A percentile compares a stretch with the other conserved stretches of the same genome.
These are phyloP conservation scores for Beverwykella pulmonaria DNA, from an alignment of 495 filamentous ascomycete species.

Conservation along the genomic window DNA sequence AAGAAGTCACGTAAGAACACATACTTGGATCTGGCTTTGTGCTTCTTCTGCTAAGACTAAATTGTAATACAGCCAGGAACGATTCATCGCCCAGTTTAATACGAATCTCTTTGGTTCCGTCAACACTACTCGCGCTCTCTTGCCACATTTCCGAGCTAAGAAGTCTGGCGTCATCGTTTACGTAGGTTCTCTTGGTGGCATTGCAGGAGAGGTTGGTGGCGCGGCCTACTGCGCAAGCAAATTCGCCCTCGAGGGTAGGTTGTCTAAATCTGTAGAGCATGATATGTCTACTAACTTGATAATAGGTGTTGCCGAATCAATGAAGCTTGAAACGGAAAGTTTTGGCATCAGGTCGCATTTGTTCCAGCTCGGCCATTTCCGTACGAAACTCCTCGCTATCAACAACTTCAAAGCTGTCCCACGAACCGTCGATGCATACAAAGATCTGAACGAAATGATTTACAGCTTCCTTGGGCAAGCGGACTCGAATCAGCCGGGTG, in stretches of 20 bases:
- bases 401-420: slow-evolving; percentile 15
- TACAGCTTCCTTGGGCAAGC: not conserved
- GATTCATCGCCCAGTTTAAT: slow-evolving; percentile 35
- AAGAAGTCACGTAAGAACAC: slow-evolving; percentile 33
- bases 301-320: slow-evolving; percentile 10
- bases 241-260: slow-evolving; percentile 41
- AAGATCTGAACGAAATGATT: not conserved
- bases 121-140: slow-evolving; percentile 32
- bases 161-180: slow-evolving; percentile 36
- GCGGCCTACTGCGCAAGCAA: slow-evolving; percentile 38
- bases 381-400: slow-evolving; percentile 26
- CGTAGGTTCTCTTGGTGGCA: slow-evolving; percentile 35
- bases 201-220: slow-evolving; percentile 23
- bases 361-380: slow-evolving; percentile 33
- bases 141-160: slow-evolving; percentile 35
- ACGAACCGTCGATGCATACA: slow-evolving; percentile 6
- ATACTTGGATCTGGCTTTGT: not conserved
- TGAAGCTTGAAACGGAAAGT: slow-evolving; percentile 11
- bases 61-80: slow-evolving; percentile 18
- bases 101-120: slow-evolving; percentile 42
- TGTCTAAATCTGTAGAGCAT: slow-evolving; percentile 1
- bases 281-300: not conserved
- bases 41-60: slow-evolving; percentile 9
- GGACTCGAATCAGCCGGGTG: slow-evolving; percentile 43
- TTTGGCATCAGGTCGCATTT: slow-evolving; percentile 26